Percentiles rank a stretch among this genome's conserved stretches.
Conservation (phyloP, 2,329 filamentous ascomycete species). For the Penicillium sp. region DNA sequence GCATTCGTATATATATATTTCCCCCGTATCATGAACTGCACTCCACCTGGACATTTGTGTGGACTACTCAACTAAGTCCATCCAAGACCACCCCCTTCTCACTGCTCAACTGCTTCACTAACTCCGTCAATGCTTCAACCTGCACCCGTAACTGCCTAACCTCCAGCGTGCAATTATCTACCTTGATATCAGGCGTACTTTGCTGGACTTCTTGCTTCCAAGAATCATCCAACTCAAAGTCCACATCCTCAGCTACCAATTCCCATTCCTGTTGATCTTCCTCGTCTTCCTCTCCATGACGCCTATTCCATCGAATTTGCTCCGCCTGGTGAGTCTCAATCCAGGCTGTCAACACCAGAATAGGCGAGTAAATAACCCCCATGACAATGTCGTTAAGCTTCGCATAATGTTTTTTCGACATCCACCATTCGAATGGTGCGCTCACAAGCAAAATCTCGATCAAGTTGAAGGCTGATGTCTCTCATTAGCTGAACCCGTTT, state of each 20-base stretch:
- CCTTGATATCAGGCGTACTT: constrained; percentile 79
- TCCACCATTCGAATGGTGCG: constrained; percentile 92
- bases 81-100: constrained; percentile 14
- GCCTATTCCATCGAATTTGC: constrained; percentile 71
- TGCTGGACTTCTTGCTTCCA: constrained; percentile 79
- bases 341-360: constrained; percentile 75
- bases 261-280: constrained; percentile 93
- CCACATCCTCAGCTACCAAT: constrained; percentile 66
- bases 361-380: constrained; percentile 78
- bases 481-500: not conserved
- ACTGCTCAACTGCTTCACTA: constrained; percentile 61
- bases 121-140: constrained; percentile 63
- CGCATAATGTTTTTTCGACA: constrained; percentile 72
- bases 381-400: constrained; percentile 86
- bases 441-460: constrained; percentile 81
- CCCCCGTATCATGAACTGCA: too few species aligned
- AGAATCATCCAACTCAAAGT: constrained; percentile 74
- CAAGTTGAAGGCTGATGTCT: constrained; percentile 70
- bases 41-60: not conserved
- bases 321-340: constrained; percentile 68
- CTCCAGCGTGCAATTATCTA: constrained; percentile 74
- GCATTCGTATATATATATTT: too few species aligned
- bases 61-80: not conserved
- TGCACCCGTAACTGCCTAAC: constrained; percentile 45
- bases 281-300: constrained; percentile 82